A percentile compares a stretch with the other conserved stretches of the same genome.
These are phyloP conservation scores for Paracorniculantispora psalliotae DNA, from an alignment of 2,329 filamentous ascomycete species.

Conservation along the genomic window DNA sequence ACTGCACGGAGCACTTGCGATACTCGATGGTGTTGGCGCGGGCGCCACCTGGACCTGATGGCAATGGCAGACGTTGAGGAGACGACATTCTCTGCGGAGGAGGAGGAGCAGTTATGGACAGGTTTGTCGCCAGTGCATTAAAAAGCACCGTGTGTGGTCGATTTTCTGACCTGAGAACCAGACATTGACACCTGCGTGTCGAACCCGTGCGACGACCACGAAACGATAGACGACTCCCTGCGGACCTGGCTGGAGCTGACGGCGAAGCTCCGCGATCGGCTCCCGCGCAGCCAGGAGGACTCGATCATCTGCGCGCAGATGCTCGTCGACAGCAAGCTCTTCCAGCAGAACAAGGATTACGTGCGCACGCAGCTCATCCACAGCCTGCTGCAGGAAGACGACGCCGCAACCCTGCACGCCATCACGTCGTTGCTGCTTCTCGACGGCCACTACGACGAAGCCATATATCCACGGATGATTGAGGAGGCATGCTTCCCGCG, in stretches of 20 bases:
- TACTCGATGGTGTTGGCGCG: slow-evolving; percentile 31
- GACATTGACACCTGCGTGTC: slow-evolving; percentile 45
- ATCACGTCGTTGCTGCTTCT: slow-evolving; percentile 81
- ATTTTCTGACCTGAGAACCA: slow-evolving; percentile 21
- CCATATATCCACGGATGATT: slow-evolving; percentile 82
- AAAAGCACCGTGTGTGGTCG: neutral
- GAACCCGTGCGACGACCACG: slow-evolving; percentile 45
- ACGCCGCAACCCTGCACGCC: slow-evolving; percentile 71
- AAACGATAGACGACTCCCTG: slow-evolving; percentile 74
- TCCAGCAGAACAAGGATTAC: slow-evolving; percentile 71
- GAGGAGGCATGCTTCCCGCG: slow-evolving; percentile 77
- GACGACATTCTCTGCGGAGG: slow-evolving; percentile 61
- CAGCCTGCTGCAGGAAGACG: slow-evolving; percentile 85
- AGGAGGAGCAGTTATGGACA: slow-evolving; percentile 84
- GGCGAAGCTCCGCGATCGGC: slow-evolving; percentile 69
- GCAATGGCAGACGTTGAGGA: slow-evolving; percentile 59
- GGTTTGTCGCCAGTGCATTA: too few species aligned
- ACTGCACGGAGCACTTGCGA: neutral
- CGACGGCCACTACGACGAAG: slow-evolving; percentile 75
- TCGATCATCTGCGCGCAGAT: slow-evolving; percentile 74
- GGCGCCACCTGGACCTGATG: slow-evolving; percentile 24
- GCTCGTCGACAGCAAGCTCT: slow-evolving; percentile 71
- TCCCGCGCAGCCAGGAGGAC: slow-evolving; percentile 71
- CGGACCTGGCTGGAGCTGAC: slow-evolving; percentile 79
- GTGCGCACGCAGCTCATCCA: slow-evolving; percentile 90